These are phyloP conservation scores for Cercospora beticola DNA, from an alignment of 2,329 filamentous ascomycete species.

Conservation along the genomic window DNA sequence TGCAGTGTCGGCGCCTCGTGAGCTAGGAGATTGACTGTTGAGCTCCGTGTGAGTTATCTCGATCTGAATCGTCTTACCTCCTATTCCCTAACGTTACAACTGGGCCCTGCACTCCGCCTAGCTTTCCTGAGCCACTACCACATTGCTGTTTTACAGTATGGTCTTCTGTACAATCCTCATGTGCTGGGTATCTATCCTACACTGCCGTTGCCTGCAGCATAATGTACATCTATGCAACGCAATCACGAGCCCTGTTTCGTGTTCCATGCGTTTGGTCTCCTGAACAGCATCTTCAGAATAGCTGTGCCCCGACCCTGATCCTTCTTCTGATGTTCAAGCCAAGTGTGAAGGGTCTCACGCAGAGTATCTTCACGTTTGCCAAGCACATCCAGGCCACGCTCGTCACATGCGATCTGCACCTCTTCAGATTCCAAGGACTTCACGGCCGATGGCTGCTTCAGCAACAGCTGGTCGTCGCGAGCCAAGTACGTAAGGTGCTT, in stretches of 20 bases:
- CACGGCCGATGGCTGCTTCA: constrained; percentile 56
- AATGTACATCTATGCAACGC: constrained; percentile 2
- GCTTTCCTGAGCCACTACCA: not conserved
- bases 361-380: constrained; percentile 31
- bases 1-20: not conserved
- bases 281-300: constrained; percentile 38
- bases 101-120: not conserved
- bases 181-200: not conserved
- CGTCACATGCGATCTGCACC: constrained; percentile 39
- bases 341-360: constrained; percentile 38
- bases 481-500: constrained; percentile 63
- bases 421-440: constrained; percentile 51
- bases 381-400: constrained; percentile 38
- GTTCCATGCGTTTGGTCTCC: constrained; percentile 26
- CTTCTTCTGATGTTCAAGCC: constrained; percentile 43
- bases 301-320: constrained; percentile 37
- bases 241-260: not conserved
- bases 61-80: not conserved
- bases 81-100: not conserved
- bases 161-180: not conserved
- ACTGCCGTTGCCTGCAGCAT: constrained; percentile 1
- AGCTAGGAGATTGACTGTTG: not conserved
- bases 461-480: constrained; percentile 69
- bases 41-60: not conserved
- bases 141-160: not conserved